Percentiles rank a stretch among this genome's conserved stretches.
phyloP scores from a whole-genome alignment of 345 rosid species.

The Anastatica hierochuntica region DNA sequence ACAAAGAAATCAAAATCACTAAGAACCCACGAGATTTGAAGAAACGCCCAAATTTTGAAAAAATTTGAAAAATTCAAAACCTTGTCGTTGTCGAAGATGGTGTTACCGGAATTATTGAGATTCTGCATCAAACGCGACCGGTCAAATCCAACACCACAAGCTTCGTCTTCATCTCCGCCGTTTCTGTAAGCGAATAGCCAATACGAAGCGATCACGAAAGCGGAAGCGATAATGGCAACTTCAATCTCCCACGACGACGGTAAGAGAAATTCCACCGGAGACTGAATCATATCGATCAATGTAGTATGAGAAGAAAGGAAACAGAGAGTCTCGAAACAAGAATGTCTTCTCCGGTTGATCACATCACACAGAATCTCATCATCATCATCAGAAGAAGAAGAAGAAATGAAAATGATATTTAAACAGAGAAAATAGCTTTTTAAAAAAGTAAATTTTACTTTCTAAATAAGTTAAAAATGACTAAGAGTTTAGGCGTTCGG shows the following conservation, averaged over 20 bases:
- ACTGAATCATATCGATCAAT: constrained; percentile 25
- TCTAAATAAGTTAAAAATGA: too few relatives aligned
- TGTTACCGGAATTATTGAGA: constrained; percentile 36
- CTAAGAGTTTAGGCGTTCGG: too few relatives aligned
- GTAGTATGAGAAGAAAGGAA: not conserved
- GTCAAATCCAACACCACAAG: constrained; percentile 27
- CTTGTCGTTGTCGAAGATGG: constrained; percentile 48
- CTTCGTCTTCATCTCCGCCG: constrained; percentile 29
- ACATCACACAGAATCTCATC: not conserved
- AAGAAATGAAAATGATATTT: constrained; percentile 21
- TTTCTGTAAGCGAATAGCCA: constrained; percentile 45
- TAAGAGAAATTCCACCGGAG: constrained; percentile 36
- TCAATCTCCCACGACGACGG: constrained; percentile 90
- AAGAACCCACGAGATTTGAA: not conserved
- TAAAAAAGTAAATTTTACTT: too few relatives aligned
- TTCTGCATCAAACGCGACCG: constrained; percentile 30
- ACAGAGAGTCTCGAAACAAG: not conserved
- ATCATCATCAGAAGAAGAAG: constrained; percentile 11
- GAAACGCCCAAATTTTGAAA: not conserved
- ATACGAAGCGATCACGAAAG: constrained; percentile 46
- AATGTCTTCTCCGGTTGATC: not conserved
- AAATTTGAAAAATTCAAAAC: constrained; percentile 23
- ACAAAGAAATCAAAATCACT: constrained; percentile 25
- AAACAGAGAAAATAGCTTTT: too few relatives aligned
- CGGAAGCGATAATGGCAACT: constrained; percentile 59